Evolutionary conservation across 306 rosid species (phyloP), one percentile per base, ranked within the genome.

Genomic region (Vicia sativa): DNA sequence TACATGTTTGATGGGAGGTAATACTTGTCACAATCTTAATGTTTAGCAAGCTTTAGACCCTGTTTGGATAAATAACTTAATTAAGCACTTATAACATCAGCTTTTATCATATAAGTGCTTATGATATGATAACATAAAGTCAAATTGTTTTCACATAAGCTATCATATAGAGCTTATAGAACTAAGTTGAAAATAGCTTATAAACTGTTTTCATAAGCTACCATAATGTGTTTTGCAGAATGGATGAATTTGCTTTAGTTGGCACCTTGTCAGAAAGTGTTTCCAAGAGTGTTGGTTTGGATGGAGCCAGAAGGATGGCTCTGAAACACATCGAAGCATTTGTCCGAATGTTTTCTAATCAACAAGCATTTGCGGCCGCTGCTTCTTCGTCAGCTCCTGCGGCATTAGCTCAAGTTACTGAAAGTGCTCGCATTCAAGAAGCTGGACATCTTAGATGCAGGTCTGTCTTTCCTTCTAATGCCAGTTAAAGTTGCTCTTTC

Each of bases 1-100:
- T 95, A 95, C 91, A 95, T 95, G 99, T 95, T 95, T 84, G 99
- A 95, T 68, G 96, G 99, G 71, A 88, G 99, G 99, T 95, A 87
- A 67, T 58, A 42, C 38, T 67, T n/a, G 19, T 56, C 11, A 56
- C 62, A 29, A 29, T 28, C 42, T 56, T 56, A 13, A 28, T 11
- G 19, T 5, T 23, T 25, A 53, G 4, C 7, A 53, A 23, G 57
- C 57, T 52, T 53, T 53, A 23, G 16, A 44, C 18, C 3, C 50
- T 44, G 19, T 44, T 44, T 44, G 9, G 50, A 3, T 44, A n/a
- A 44, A 44, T 15, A 44, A n/a, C 18, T 44, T 44, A 13, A n/a
- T 44, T n/a, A 44, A n/a, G 9, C 38, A 7, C 38, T 34, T 1
- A 34, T 34, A 34, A 34, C 38, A 7, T 7, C 38, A 34, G 9